These are phyloP conservation scores for Breynia disticha DNA, from an alignment of 441 rosid genomes.

Conservation along the genomic window DNA sequence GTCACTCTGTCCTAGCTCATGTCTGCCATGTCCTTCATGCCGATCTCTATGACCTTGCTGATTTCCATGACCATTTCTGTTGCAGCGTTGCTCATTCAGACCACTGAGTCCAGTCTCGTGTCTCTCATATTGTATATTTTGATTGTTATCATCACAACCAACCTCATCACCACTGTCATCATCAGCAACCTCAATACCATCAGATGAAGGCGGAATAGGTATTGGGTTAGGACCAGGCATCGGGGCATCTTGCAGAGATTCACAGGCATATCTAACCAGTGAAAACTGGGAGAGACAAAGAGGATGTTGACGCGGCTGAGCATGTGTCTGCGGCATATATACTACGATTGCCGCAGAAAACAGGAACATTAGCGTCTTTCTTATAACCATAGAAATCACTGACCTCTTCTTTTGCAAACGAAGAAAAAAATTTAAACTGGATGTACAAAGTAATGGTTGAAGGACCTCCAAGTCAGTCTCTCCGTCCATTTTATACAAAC, in stretches of 20 bases:
- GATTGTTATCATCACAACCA: too few species aligned
- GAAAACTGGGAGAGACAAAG: conserved; percentile 45
- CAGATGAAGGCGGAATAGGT: conserved; percentile 20
- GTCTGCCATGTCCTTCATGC: too few species aligned
- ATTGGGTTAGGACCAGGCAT: too few species aligned
- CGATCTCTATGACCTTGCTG: too few species aligned
- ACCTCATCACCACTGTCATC: background rate
- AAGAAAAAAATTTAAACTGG: background rate
- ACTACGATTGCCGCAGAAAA: conserved; percentile 6
- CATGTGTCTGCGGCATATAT: conserved; percentile 4
- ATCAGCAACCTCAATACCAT: background rate
- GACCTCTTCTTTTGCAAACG: background rate
- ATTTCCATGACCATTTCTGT: too few species aligned
- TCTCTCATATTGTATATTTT: too few species aligned
- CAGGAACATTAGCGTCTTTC: conserved; percentile 1
- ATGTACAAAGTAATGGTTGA: background rate
- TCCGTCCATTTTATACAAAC: conserved; percentile 1
- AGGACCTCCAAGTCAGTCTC: conserved; percentile 1
- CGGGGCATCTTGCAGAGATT: too few species aligned
- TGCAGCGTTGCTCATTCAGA: too few species aligned
- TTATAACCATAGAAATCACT: conserved; percentile 23
- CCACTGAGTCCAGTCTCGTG: too few species aligned
- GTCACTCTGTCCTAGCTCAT: too few species aligned
- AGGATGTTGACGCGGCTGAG: conserved; percentile 32
- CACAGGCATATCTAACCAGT: conserved; percentile 41